Base-by-base conservation (phyloP, 75 land plant species). In the Cryptomeria japonica region DNA sequence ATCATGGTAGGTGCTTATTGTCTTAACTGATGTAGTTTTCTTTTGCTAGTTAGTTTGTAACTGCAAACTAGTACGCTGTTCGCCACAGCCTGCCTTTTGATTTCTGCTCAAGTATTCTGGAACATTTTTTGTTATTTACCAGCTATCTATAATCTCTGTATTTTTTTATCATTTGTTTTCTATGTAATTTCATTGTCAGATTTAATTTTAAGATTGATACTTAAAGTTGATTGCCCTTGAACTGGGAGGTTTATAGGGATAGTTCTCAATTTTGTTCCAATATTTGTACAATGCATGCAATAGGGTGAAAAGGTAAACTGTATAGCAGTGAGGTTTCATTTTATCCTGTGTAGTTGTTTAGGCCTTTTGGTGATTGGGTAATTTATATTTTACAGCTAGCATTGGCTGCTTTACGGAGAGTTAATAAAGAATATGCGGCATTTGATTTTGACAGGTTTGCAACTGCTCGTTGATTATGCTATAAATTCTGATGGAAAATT, bases 401-500 rank as follows among this genome's bases (percentile, higher is more conserved):
- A 85, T 90, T 98, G 92, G 94, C 99, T 88, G 99, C 98, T 61
- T 89, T 98, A 88, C 93, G 97, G 31, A 88, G 88, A 83, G 89
- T 97, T 84, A 95, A 95, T 93, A 86, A 88, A 39, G 90, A 94
- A 51, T 91, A 93, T 46, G 83, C 70, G 88, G 88, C 91, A 79
- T 76, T 98, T 42, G 95, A 96, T 88, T 94, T 96, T 89, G 96
- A 95, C 76, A 93, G 97, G 99, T 96, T 91, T 61, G 28, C 32
- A 44, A 82, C 32, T 82, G 84, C 32, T 42, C 51, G 11, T 46
- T 46, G 31, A 5, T 82, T 44, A 1, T 46, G 4, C 51, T 82
- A 2, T 80, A 22, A 32, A 82, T 44, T 82, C 14, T 42, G 41
- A 38, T 41, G 46, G 34, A 82, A 46, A 82, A 28, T 42, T 41